Evolutionary conservation across 305 asterid genomes (phyloP).

Genomic region (Fraxinus nigra): DNA sequence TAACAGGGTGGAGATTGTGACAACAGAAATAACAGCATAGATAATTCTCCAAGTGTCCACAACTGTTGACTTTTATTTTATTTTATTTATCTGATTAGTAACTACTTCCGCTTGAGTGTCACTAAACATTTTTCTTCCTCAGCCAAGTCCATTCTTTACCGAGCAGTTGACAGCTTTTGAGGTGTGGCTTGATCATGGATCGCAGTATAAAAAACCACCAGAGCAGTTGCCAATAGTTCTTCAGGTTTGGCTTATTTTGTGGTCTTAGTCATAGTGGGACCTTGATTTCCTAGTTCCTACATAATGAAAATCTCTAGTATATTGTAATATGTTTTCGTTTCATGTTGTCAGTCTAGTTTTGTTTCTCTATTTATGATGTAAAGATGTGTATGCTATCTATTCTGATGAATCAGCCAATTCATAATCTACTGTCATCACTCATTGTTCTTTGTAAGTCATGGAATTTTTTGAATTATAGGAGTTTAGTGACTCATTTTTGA

Average conservation of each 20-base stretch:
- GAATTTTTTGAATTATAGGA: background rate
- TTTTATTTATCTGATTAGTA: constrained; percentile 13
- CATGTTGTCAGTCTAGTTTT: background rate
- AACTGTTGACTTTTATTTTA: constrained; percentile 1
- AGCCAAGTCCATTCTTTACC: constrained; percentile 97
- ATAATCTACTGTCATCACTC: background rate
- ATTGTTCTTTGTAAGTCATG: background rate
- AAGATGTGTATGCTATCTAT: background rate
- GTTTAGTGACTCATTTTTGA: background rate
- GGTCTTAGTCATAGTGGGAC: background rate
- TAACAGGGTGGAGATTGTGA: constrained; percentile 3
- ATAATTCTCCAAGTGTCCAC: background rate
- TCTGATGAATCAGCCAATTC: background rate
- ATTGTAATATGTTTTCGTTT: constrained; percentile 7
- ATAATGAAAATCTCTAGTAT: background rate
- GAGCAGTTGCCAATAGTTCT: constrained; percentile 99
- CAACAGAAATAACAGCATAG: background rate
- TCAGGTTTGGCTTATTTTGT: constrained; percentile 56
- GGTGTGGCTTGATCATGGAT: constrained; percentile 99
- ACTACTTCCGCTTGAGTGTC: constrained; percentile 24
- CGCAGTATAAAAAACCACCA: constrained; percentile 91
- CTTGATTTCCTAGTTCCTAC: background rate
- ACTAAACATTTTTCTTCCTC: constrained; percentile 27
- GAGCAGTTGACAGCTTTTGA: constrained; percentile 99
- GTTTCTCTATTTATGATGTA: background rate